Evolutionary conservation across 305 asterid genomes (phyloP), one percentile per base, ranked within the genome.

Genomic region (Fraxinus velutina): DNA sequence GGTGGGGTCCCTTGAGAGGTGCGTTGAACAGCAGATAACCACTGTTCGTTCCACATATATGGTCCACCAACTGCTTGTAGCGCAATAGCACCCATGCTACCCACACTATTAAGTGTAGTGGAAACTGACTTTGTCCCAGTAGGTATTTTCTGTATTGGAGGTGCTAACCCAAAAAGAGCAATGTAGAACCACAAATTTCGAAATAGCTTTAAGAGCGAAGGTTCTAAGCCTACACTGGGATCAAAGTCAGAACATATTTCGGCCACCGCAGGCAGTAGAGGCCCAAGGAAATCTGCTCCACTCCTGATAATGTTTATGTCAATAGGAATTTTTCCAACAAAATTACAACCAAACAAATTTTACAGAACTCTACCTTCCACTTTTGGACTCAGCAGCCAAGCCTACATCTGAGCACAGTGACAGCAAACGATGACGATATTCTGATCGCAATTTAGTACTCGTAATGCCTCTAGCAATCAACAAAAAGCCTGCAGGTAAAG

Each of bases 1-100:
- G 99, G 98, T 68, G 98, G 99, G 84, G 99, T 97, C 89, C 99
- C 98, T 85, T 97, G 99, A 84, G 98, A 97, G 81, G 95, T 94
- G 82, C 95, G 92, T 85, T 94, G 96, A 80, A 97, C 98, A 82
- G 98, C 97, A 84, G 95, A 88, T 82, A 92, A 86, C 99, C 99
- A 97, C 85, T 83, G 89, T 10, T 89, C 86, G 86, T 92, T 93
- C 97, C 96, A 94, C 97, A 94, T 92, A 87, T 96, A 96, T 73
- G 99, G 97, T 81, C 99, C 99, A 72, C 88, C 86, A 80, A 96
- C 99, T 62, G 98, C 97, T 89, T 96, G 99, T 78, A 93, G 95
- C 75, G 96, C 92, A 86, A 84, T 77, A 81, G 93, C 85, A 77
- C 95, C 97, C 82, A 85, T 85, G 84, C 96, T 92, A 64, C 97